Evolutionary conservation across 2,329 filamentous ascomycete genomes (phyloP).

Genomic region (Fusarium acutatum): DNA sequence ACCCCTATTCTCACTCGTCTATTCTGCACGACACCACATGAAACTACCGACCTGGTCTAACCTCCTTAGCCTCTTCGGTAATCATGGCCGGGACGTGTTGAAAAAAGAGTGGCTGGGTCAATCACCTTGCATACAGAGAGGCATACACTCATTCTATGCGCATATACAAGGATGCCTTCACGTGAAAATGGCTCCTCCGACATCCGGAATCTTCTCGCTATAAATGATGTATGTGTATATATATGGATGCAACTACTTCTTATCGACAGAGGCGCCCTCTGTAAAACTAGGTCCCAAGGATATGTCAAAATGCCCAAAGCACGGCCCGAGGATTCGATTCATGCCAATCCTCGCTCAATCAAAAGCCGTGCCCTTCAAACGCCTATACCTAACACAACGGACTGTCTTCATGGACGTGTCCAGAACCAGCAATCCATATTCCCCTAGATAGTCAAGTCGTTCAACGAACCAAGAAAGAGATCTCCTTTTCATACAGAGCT

Average conservation of each 20-base stretch:
- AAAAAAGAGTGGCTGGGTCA: conserved; percentile 34
- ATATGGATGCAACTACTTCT: conserved; percentile 11
- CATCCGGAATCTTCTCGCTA: neutral
- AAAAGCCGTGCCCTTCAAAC: conserved; percentile 34
- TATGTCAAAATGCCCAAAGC: conserved; percentile 19
- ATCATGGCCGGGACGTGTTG: conserved; percentile 23
- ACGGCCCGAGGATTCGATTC: conserved; percentile 35
- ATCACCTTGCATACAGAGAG: neutral
- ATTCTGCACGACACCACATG: conserved; percentile 20
- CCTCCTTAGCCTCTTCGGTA: conserved; percentile 29
- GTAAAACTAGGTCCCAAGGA: neutral
- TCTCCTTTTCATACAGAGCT: conserved; percentile 17
- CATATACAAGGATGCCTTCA: conserved; percentile 24
- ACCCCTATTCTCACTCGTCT: neutral
- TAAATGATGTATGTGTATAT: neutral
- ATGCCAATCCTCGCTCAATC: conserved; percentile 35
- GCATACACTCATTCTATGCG: neutral
- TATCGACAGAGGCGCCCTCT: conserved; percentile 12
- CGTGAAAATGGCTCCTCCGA: conserved; percentile 23
- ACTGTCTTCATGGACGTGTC: conserved; percentile 36
- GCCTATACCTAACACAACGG: conserved; percentile 40
- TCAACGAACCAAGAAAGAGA: conserved; percentile 38
- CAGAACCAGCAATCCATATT: conserved; percentile 37
- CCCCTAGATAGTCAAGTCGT: conserved; percentile 41
- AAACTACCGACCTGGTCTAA: conserved; percentile 30